Evolutionary conservation across 169 alveolate species (phyloP).

Genomic region (Eimeria tenella): DNA sequence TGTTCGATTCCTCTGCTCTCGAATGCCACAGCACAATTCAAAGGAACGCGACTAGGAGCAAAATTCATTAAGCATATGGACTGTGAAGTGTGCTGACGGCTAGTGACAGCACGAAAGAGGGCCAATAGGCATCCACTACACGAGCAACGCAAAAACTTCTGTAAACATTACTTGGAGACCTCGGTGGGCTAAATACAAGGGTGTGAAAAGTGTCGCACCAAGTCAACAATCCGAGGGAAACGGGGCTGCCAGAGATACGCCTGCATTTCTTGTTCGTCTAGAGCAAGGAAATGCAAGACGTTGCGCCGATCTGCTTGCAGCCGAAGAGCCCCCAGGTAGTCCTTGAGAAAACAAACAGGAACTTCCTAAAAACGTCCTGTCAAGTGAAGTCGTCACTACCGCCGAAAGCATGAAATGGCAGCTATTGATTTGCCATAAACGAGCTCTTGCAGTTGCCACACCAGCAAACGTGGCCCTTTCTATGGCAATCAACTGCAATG

Average conservation of each 20-base stretch:
- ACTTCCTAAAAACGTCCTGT: no score
- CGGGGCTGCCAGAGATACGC: slow-evolving; percentile 64
- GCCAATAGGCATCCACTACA: no score
- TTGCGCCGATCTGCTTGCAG: slow-evolving; percentile 76
- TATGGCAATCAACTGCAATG: background rate
- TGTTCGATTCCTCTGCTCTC: slow-evolving; percentile 57
- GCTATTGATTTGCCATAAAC: no score
- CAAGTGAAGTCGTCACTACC: no score
- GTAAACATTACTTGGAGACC: no score
- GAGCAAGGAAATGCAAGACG: slow-evolving; percentile 69
- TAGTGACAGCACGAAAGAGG: no score
- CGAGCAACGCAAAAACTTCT: no score
- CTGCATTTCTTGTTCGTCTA: slow-evolving; percentile 72
- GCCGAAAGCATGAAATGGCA: no score
- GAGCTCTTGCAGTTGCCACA: no score
- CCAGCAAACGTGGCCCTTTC: background rate
- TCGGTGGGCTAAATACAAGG: background rate
- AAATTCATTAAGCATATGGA: no score
- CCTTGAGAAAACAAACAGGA: slow-evolving; percentile 10
- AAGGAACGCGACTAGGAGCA: no score
- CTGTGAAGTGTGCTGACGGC: no score
- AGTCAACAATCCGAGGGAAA: slow-evolving; percentile 64
- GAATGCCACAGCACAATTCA: background rate
- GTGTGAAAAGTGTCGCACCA: background rate
- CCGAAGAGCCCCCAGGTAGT: slow-evolving; percentile 75